Percentiles rank a stretch among this genome's conserved stretches.
phyloP scores from a whole-genome alignment of 2,329 filamentous ascomycete genomes.

The Karstenula rhodostoma region DNA sequence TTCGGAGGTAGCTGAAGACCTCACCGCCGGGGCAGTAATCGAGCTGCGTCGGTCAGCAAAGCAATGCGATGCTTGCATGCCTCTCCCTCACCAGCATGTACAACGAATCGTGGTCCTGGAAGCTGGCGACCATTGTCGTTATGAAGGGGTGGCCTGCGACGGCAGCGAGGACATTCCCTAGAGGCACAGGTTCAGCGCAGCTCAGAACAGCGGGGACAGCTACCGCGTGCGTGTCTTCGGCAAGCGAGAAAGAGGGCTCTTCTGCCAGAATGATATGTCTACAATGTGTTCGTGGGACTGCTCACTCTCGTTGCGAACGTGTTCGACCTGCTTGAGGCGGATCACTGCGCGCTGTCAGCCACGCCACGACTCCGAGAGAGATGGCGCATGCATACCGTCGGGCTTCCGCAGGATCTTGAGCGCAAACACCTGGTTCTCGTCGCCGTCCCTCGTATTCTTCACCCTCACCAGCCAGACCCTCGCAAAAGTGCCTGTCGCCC shows the following conservation, averaged over 20 bases:
- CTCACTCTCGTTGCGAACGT: conserved; percentile 79
- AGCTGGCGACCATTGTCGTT: conserved; percentile 78
- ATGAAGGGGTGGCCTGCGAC: conserved; percentile 86
- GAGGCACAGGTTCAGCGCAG: not conserved
- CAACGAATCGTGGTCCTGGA: conserved; percentile 78
- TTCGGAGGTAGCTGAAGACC: conserved; percentile 82
- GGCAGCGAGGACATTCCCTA: conserved; percentile 71
- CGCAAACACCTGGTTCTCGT: conserved; percentile 75
- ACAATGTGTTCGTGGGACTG: not conserved
- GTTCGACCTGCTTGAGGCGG: conserved; percentile 84
- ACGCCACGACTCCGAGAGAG: not conserved
- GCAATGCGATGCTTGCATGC: not conserved
- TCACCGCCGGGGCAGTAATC: conserved; percentile 86
- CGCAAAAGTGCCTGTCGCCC: conserved; percentile 74
- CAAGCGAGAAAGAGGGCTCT: not conserved
- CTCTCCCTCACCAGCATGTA: conserved; percentile 71
- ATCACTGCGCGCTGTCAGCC: conserved; percentile 64
- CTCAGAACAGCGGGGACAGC: not conserved
- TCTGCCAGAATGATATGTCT: not conserved
- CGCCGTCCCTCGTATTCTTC: conserved; percentile 59
- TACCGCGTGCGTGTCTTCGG: not conserved
- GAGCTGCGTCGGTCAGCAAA: conserved; percentile 55
- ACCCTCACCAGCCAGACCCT: conserved; percentile 80
- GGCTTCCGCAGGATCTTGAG: conserved; percentile 78
- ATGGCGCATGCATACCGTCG: conserved; percentile 53